Conservation (phyloP, 257 asterid species). For the Misopates orontium region DNA sequence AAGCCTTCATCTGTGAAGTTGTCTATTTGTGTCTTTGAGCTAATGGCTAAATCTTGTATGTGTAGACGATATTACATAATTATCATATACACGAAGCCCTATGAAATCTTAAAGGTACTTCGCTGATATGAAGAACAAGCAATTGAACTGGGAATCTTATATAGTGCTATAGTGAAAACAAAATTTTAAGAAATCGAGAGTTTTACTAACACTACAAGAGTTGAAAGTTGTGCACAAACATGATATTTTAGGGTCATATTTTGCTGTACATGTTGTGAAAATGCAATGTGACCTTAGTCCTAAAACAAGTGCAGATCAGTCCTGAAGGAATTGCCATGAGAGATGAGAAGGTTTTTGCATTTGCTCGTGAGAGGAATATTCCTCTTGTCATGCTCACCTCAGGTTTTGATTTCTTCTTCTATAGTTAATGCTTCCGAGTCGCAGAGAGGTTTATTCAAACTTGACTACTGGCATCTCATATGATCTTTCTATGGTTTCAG, state of each 20-base stretch:
- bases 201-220: too few relatives aligned
- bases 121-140: neutral
- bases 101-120: neutral
- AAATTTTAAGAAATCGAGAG: too few relatives aligned
- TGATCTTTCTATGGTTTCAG: conserved; percentile 42
- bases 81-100: conserved; percentile 8
- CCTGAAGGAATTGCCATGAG: conserved; percentile 76
- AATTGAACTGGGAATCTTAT: conserved; percentile 4
- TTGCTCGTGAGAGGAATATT: conserved; percentile 62
- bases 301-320: conserved; percentile 57
- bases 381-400: conserved; percentile 96
- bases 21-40: neutral
- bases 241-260: too few relatives aligned
- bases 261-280: too few relatives aligned
- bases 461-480: conserved; percentile 25
- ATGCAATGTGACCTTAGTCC: neutral
- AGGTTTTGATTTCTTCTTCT: conserved; percentile 44
- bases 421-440: neutral
- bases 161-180: too few relatives aligned
- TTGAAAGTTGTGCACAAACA: too few relatives aligned
- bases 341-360: conserved; percentile 81
- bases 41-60: neutral
- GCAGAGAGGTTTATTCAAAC: too few relatives aligned
- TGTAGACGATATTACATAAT: neutral
- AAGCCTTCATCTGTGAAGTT: neutral